Evolutionary conservation across 495 filamentous ascomycete species (phyloP).

Genomic region (Penicillium argentinense): DNA sequence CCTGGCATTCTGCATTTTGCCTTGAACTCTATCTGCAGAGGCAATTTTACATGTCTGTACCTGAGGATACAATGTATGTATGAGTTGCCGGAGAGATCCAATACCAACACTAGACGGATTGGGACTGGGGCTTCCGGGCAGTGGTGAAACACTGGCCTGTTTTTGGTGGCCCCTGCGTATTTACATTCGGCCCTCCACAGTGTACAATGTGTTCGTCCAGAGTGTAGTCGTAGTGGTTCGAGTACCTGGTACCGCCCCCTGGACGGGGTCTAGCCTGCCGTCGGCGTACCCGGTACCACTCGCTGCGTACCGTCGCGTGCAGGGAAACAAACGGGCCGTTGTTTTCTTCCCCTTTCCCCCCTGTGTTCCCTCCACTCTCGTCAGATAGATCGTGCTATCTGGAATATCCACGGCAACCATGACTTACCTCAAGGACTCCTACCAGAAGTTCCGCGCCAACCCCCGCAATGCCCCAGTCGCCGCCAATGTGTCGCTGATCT

Average conservation of each 20-base stretch:
- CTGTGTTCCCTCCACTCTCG: constrained; percentile 3
- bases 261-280: no score
- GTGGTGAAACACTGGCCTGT: constrained; percentile 47
- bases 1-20: not conserved
- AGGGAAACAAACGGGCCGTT: not conserved
- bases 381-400: constrained; percentile 9
- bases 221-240: constrained; percentile 5
- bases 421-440: constrained; percentile 64
- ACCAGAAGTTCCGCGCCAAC: constrained; percentile 74
- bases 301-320: no score
- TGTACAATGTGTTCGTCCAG: not conserved
- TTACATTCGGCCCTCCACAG: constrained; percentile 10
- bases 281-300: no score
- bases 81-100: constrained; percentile 40
- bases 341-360: constrained; percentile 4
- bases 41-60: not conserved
- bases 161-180: constrained; percentile 22
- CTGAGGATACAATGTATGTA: not conserved
- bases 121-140: constrained; percentile 7
- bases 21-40: not conserved
- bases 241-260: constrained; percentile 5
- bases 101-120: constrained; percentile 6
- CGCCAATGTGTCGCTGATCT: constrained; percentile 74
- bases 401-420: constrained; percentile 22
- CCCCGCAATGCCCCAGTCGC: constrained; percentile 66